Base-by-base conservation (phyloP, 73 alveolate genomes). In the Paramecium caudatum region DNA sequence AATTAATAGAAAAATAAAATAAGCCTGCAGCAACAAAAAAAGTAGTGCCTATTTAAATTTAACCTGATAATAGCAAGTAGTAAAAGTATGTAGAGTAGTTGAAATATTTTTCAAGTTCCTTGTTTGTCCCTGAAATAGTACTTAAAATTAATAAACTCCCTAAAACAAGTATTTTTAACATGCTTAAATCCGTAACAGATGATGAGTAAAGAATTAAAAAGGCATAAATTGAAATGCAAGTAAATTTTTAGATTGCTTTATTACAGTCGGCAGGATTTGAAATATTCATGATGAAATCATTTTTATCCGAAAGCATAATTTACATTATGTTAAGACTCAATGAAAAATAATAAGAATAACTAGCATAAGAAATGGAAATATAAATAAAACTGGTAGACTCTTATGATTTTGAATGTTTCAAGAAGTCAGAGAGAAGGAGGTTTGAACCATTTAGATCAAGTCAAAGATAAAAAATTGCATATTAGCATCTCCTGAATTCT, bases 371-470 rank as follows among this genome's bases (percentile, higher is more conserved):
- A 45, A 63, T 61, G 84, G 55, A 86, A 78, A 61, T 86, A 74
- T 27, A 86, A 33, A 46, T 86, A 15, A 86, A 86, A 30, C 25
- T 86, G 33, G 65, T 86, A 12, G 93, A 86, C 25, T 86, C 93
- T 21, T 86, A 63, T 62, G 93, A 86, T 86, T 65, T 62, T 27
- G 93, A 86, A 41, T 81, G 68, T 7, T 86, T 41, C 25, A 86
- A 41, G 13, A 13, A 21, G 39, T 50, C 61, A 25, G 27, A 86
- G 19, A 55, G 63, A 41, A 41, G 48, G 17, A 21, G 41, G 23
- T 86, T 86, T 86, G 93, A 86, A 46, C 93, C 93, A 0, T 86
- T 86, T 16, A 48, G 93, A 62, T 86, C 93, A 8, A 86, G 84
- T 30, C 19, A 86, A 63, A 61, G 93, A 63, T 65, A 86, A 21